A percentile compares a stretch with the other conserved stretches of the same genome.
These are phyloP conservation scores for Aspergillus indologenus DNA, from an alignment of 495 filamentous ascomycete genomes.

Conservation along the genomic window DNA sequence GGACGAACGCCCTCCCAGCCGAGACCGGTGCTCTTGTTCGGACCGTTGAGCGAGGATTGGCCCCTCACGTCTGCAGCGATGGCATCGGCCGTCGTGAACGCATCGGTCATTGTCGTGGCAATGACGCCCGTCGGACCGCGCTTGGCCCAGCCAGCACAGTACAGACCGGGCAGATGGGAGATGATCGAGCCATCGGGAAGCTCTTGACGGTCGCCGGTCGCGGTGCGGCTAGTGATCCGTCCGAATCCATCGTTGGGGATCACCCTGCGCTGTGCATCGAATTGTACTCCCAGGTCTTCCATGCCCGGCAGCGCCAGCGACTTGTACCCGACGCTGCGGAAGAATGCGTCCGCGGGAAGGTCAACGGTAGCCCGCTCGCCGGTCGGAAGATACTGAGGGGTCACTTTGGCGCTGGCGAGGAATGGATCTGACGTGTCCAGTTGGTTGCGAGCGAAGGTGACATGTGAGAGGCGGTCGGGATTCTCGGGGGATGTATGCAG, in stretches of 20 bases:
- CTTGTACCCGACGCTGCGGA: conserved; percentile 91
- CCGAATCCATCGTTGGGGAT: conserved; percentile 85
- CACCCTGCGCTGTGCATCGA: conserved; percentile 67
- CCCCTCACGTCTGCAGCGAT: conserved; percentile 68
- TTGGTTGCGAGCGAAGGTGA: conserved; percentile 65
- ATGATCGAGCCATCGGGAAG: conserved; percentile 39
- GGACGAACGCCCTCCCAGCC: conserved; percentile 76
- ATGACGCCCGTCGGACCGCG: conserved; percentile 93
- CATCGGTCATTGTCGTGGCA: conserved; percentile 93
- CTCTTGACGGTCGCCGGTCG: conserved; percentile 19
- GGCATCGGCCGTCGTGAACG: conserved; percentile 81
- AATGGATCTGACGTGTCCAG: conserved; percentile 47
- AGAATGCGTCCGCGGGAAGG: conserved; percentile 63
- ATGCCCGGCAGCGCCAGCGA: conserved; percentile 74
- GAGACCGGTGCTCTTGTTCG: conserved; percentile 39
- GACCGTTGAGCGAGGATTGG: conserved; percentile 45
- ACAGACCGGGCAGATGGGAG: conserved; percentile 69
- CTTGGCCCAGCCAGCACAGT: conserved; percentile 97
- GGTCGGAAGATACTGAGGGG: conserved; percentile 33
- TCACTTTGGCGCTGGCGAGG: conserved; percentile 40
- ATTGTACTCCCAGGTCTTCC: conserved; percentile 70
- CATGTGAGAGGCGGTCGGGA: conserved; percentile 49
- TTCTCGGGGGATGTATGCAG: conserved; percentile 55
- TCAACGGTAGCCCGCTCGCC: conserved; percentile 49
- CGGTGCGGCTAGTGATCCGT: conserved; percentile 53